phyloP scores from a whole-genome alignment of 257 asterid species.

The Salvia splendens region DNA sequence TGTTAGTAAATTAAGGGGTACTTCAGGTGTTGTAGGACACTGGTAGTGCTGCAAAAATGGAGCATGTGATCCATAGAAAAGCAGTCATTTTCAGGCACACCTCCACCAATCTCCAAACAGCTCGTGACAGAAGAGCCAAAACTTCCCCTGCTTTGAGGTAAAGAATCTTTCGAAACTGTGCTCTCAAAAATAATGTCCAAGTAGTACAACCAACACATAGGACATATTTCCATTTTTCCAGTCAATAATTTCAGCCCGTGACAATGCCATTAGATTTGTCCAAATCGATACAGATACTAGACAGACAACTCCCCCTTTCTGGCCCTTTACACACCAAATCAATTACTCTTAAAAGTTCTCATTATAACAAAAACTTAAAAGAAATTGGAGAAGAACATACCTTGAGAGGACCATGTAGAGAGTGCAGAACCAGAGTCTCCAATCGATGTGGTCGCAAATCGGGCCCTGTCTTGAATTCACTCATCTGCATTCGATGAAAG shows the following conservation, averaged over 20 bases:
- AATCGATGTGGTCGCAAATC: constrained; percentile 65
- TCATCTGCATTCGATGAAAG: constrained; percentile 45
- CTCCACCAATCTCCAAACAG: constrained; percentile 10
- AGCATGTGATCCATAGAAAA: constrained; percentile 29
- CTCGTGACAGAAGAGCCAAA: constrained; percentile 62
- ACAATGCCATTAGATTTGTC: constrained; percentile 36
- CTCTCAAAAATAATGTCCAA: constrained; percentile 17
- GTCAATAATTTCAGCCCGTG: constrained; percentile 39
- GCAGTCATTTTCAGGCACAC: constrained; percentile 11
- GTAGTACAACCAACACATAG: constrained; percentile 25
- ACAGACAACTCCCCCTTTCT: constrained; percentile 26
- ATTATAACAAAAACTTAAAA: neutral
- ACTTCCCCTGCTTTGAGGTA: constrained; percentile 38
- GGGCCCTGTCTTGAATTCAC: constrained; percentile 73
- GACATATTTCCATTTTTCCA: constrained; percentile 29
- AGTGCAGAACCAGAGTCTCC: constrained; percentile 58
- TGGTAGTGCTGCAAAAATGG: neutral
- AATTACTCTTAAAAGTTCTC: too few relatives aligned
- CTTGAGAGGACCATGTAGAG: constrained; percentile 96
- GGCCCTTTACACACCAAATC: neutral
- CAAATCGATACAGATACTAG: constrained; percentile 28
- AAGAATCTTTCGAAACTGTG: constrained; percentile 31
- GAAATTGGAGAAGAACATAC: constrained; percentile 37
- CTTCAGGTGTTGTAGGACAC: constrained; percentile 21
- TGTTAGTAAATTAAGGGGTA: neutral